Conservation (phyloP, 768 basidiomycete genomes). For the Lanmaoa pseudosensibilis region DNA sequence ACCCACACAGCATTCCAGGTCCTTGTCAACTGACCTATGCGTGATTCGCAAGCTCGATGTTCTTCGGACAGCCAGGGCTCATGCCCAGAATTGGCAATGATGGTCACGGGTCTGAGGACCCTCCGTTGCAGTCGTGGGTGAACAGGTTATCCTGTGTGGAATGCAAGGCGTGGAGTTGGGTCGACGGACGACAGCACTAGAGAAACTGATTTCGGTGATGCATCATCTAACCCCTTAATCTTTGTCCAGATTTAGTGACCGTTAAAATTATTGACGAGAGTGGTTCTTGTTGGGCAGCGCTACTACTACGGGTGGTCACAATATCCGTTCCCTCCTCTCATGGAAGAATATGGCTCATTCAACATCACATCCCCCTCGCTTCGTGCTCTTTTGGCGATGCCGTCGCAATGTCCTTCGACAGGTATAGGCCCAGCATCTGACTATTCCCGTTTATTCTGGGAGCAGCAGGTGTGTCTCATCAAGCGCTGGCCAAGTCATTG, state of each 20-base stretch:
- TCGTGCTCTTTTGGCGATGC: neutral
- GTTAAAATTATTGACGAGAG: too few relatives aligned
- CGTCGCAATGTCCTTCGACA: too few relatives aligned
- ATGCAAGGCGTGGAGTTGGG: neutral
- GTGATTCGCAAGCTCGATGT: neutral
- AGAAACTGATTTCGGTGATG: neutral
- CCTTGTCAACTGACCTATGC: too few relatives aligned
- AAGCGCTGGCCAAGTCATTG: neutral
- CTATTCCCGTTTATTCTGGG: neutral
- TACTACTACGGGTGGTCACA: neutral
- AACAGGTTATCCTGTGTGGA: too few relatives aligned
- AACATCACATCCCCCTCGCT: neutral
- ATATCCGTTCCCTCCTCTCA: neutral
- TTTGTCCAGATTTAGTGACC: neutral
- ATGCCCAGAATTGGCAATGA: neutral
- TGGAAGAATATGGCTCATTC: neutral
- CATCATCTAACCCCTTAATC: neutral
- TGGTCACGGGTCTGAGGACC: neutral
- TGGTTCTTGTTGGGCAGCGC: too few relatives aligned
- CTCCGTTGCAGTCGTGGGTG: too few relatives aligned
- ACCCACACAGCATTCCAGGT: neutral
- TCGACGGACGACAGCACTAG: neutral
- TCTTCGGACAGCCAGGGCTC: too few relatives aligned
- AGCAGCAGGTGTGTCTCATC: neutral
- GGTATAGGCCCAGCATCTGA: neutral